phyloP scores from a whole-genome alignment of 768 basidiomycete species.

The Mrakia hoshinonis region DNA sequence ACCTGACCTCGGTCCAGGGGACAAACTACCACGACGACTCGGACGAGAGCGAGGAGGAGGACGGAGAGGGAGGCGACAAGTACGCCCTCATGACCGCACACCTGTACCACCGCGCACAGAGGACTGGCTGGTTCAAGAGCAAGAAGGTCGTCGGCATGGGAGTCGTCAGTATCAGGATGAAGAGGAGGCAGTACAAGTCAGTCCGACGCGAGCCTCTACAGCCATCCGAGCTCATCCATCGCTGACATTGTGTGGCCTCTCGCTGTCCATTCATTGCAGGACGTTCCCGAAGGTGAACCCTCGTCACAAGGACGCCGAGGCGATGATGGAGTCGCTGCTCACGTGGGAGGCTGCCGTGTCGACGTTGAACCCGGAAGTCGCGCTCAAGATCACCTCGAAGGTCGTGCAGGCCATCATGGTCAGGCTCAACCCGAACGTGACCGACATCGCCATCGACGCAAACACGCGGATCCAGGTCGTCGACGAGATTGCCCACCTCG shows the following conservation, averaged over 20 bases:
- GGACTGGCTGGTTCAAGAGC: slow-evolving; percentile 38
- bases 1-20: slow-evolving; percentile 11
- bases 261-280: background rate
- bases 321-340: slow-evolving; percentile 32
- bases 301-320: slow-evolving; percentile 25
- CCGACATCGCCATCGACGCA: slow-evolving; percentile 49
- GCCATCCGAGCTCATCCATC: background rate
- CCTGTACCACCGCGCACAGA: slow-evolving; percentile 36
- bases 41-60: slow-evolving; percentile 25
- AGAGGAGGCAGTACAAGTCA: slow-evolving; percentile 29
- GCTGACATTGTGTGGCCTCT: background rate
- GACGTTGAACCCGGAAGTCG: slow-evolving; percentile 69
- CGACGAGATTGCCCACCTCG: slow-evolving; percentile 66
- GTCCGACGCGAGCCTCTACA: background rate
- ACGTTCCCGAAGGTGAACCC: slow-evolving; percentile 24
- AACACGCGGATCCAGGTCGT: slow-evolving; percentile 80
- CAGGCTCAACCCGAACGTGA: slow-evolving; percentile 33
- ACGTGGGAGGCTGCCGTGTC: slow-evolving; percentile 61
- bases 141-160: slow-evolving; percentile 34
- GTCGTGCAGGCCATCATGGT: slow-evolving; percentile 39
- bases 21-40: background rate
- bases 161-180: slow-evolving; percentile 37
- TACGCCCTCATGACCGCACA: slow-evolving; percentile 37
- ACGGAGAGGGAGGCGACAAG: slow-evolving; percentile 23
- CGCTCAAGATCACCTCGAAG: slow-evolving; percentile 54